A percentile compares a stretch with the other conserved stretches of the same genome.
Evolutionary conservation across 2,329 filamentous ascomycete genomes (phyloP).

Genomic region (Chalara sp.): DNA sequence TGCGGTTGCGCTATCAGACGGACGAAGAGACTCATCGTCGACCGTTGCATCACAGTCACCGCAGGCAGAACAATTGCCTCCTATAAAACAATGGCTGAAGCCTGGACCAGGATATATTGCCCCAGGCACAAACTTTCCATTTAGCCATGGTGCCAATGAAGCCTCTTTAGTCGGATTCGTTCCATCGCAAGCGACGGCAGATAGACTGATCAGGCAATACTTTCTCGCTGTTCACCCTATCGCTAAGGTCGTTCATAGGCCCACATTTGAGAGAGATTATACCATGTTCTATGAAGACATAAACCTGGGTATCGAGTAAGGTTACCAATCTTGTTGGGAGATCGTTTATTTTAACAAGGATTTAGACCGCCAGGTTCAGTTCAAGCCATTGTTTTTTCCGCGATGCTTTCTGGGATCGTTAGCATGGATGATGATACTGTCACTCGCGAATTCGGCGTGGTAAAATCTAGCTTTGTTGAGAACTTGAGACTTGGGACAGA

Average conservation of each 20-base stretch:
- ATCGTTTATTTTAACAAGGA: neutral
- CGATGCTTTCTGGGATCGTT: conserved; percentile 61
- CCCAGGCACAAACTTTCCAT: conserved; percentile 56
- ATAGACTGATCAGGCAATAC: conserved; percentile 60
- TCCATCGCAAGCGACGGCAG: conserved; percentile 49
- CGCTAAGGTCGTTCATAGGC: conserved; percentile 59
- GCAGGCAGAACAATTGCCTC: conserved; percentile 13
- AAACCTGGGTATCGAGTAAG: conserved; percentile 43
- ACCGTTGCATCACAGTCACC: conserved; percentile 9
- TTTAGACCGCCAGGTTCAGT: conserved; percentile 48
- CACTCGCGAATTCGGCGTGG: conserved; percentile 44
- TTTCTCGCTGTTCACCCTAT: conserved; percentile 62
- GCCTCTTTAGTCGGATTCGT: conserved; percentile 52
- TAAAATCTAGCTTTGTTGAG: conserved; percentile 51
- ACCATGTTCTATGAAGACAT: conserved; percentile 59
- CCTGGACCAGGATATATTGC: conserved; percentile 62
- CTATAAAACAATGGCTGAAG: conserved; percentile 46
- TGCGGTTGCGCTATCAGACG: neutral
- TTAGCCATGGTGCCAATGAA: conserved; percentile 43
- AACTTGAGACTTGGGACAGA: conserved; percentile 62
- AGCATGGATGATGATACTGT: conserved; percentile 54
- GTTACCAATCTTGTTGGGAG: neutral
- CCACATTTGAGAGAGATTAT: conserved; percentile 61
- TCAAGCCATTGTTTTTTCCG: conserved; percentile 63
- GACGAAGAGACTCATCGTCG: neutral